Conservation (phyloP, 2,329 filamentous ascomycete species). For the Pseudogymnoascus sp. region DNA sequence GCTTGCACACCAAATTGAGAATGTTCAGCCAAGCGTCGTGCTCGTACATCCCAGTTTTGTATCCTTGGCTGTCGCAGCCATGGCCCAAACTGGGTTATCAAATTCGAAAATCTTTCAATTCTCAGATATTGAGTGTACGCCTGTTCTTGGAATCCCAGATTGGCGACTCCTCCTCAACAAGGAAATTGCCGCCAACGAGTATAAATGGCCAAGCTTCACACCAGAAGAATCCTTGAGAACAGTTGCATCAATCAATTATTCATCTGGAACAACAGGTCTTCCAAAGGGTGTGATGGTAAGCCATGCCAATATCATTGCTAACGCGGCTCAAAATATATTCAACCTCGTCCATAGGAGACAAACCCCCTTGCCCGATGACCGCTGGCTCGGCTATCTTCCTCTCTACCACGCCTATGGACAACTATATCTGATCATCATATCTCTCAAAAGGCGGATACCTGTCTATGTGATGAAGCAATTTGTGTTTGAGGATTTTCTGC, state of each 20-base stretch:
- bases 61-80: slow-evolving; percentile 36
- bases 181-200: slow-evolving; percentile 43
- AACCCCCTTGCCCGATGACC: slow-evolving; percentile 28
- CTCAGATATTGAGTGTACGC: slow-evolving; percentile 32
- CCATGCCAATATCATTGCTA: slow-evolving; percentile 42
- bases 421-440: slow-evolving; percentile 42
- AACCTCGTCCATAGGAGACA: slow-evolving; percentile 34
- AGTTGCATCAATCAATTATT: slow-evolving; percentile 40
- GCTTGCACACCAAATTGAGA: slow-evolving; percentile 42
- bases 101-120: slow-evolving; percentile 39
- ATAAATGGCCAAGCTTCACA: slow-evolving; percentile 51
- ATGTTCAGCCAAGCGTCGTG: slow-evolving; percentile 41
- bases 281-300: slow-evolving; percentile 42
- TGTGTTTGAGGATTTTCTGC: slow-evolving; percentile 44
- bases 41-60: slow-evolving; percentile 41
- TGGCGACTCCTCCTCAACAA: slow-evolving; percentile 54
- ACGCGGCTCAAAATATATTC: slow-evolving; percentile 41
- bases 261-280: slow-evolving; percentile 42
- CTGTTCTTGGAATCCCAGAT: slow-evolving; percentile 39
- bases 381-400: slow-evolving; percentile 53
- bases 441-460: slow-evolving; percentile 35
- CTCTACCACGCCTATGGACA: slow-evolving; percentile 56
- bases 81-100: slow-evolving; percentile 34
- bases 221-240: slow-evolving; percentile 30
- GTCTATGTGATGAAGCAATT: slow-evolving; percentile 51